Base-by-base conservation (phyloP, 257 asterid genomes). In the Nicotiana benthamiana region DNA sequence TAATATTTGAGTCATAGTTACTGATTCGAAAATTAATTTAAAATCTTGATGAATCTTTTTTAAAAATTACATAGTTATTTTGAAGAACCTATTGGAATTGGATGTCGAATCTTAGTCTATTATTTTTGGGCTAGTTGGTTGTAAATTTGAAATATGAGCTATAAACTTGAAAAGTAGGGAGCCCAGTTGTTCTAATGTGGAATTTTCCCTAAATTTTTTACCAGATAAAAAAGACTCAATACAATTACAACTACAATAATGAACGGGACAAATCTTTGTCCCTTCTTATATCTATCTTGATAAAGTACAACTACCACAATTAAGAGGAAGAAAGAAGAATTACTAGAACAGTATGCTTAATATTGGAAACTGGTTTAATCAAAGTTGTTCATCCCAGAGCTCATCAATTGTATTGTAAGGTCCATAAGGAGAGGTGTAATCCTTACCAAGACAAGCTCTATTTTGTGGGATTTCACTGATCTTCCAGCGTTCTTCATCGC, bases 341-440 rank as follows among this genome's bases (percentile, higher is more conserved):
- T 40, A 20, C 76, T 10, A 18, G 54, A 66, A 34, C 18, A 6
- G 46, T n/a, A 67, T 36, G 30, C n/a, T 36, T 2, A 0, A 36
- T 68, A 2, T 5, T 68, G 5, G 3, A 40, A 68, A 20, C 9
- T 77, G 1, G 12, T 4, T n/a, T 13, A 10, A 65, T 87, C 79
- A 88, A 34, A 79, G 53, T 53, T 90, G 81, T 43, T 63, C 90
- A 82, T 91, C 93, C 95, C 97, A 92, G 16, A 92, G 89, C 46
- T 90, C 85, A n/a, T 88, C 81, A 64, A 80, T 79, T 32, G 93
- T 90, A 81, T 80, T 89, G 86, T 87, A 91, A 85, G 93, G 95
- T 13, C 97, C 97, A 82, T 84, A 15, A 16, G 48, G 77, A 18
- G 95, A 91, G 28, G 90, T 89, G 87, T 86, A 92, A 80, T 89